Percentiles rank a stretch among this genome's conserved stretches.
Evolutionary conservation across 257 asterid genomes (phyloP).

Genomic region (Solanum gracilifrons): DNA sequence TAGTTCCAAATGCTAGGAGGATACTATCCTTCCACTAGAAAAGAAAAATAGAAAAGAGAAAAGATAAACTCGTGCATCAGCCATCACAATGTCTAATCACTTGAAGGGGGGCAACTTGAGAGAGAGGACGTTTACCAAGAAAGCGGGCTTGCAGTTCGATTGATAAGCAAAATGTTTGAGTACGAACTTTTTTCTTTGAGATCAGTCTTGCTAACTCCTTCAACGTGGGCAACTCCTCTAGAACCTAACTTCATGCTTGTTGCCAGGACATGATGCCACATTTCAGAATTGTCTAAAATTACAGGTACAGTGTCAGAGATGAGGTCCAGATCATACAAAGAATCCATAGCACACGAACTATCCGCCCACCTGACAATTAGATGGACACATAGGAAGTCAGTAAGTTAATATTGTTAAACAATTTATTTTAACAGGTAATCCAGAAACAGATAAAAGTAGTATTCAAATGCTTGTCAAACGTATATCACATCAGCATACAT

Average conservation of each 20-base stretch:
- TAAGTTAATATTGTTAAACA: not conserved
- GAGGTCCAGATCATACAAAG: constrained; percentile 77
- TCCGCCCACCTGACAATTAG: constrained; percentile 58
- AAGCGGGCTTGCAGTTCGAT: constrained; percentile 89
- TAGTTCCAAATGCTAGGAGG: not conserved
- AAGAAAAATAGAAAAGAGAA: not conserved
- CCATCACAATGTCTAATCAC: not conserved
- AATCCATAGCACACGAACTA: constrained; percentile 63
- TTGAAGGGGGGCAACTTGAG: not conserved
- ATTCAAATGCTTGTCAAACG: not conserved
- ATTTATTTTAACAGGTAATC: not conserved
- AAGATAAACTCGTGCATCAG: not conserved
- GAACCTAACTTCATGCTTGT: constrained; percentile 92
- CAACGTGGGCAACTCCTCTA: constrained; percentile 73
- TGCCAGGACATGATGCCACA: constrained; percentile 74
- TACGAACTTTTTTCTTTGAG: constrained; percentile 47
- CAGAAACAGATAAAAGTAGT: not conserved
- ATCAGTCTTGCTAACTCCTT: constrained; percentile 59
- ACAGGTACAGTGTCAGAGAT: constrained; percentile 68
- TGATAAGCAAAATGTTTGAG: constrained; percentile 69
- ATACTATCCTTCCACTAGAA: not conserved
- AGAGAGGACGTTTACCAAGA: constrained; percentile 47
- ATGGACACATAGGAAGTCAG: not conserved
- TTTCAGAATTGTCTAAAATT: constrained; percentile 74
- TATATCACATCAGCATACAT: not conserved